A percentile compares a stretch with the other conserved stretches of the same genome.
Conservation (phyloP, 1,284 basidiomycete genomes). For the Marasmius oreades region DNA sequence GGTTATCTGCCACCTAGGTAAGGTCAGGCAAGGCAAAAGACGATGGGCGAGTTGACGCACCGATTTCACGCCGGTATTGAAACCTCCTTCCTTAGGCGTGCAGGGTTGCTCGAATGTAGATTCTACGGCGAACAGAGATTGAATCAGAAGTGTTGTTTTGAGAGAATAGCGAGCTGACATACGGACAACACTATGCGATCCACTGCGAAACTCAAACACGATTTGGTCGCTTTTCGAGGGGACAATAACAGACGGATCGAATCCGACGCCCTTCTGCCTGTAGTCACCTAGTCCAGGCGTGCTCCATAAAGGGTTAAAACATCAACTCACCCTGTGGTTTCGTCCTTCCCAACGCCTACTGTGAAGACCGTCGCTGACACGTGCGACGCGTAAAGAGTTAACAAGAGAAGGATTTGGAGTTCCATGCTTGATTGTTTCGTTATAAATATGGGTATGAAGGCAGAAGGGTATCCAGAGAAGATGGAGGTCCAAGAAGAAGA, state of each 20-base stretch:
- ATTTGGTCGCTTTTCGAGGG: conserved; percentile 30
- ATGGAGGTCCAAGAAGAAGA: neutral
- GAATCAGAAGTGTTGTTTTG: neutral
- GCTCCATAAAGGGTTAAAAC: neutral
- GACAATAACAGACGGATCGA: conserved; percentile 34
- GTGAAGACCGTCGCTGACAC: conserved; percentile 26
- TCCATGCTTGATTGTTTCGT: conserved; percentile 14
- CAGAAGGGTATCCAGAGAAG: neutral
- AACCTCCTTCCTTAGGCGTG: conserved; percentile 26
- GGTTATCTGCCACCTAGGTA: conserved; percentile 26
- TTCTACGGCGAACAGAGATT: conserved; percentile 19
- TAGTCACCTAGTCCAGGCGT: neutral
- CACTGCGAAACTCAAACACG: conserved; percentile 33
- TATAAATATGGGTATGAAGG: neutral
- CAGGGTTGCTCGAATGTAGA: conserved; percentile 33
- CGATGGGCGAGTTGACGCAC: conserved; percentile 16
- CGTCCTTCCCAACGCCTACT: conserved; percentile 34
- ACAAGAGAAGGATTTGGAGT: conserved; percentile 9
- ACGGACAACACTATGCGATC: conserved; percentile 34
- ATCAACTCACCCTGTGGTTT: conserved; percentile 29
- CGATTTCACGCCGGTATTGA: conserved; percentile 28
- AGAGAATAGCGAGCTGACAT: conserved; percentile 14
- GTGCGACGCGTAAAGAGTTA: conserved; percentile 15
- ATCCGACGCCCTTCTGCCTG: conserved; percentile 34
- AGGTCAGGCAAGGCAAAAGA: neutral